Conservation (phyloP, 768 basidiomycete species). For the Tylopilus sp. region DNA sequence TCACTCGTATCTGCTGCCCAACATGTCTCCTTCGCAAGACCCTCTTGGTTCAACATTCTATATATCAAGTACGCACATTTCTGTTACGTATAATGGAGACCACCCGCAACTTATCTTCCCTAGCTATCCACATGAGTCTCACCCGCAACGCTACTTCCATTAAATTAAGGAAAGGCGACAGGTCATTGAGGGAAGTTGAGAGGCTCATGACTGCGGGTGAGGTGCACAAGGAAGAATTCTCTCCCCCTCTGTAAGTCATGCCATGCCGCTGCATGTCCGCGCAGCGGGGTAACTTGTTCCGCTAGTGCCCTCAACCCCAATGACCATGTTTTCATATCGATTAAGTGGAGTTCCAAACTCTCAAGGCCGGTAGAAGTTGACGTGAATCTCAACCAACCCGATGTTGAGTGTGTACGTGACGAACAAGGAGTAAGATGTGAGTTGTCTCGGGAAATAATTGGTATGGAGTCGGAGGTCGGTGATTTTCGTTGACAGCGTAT, state of each 20-base stretch:
- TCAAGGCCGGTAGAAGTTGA: not conserved
- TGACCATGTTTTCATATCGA: not conserved
- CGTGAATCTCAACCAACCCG: slow-evolving; percentile 5
- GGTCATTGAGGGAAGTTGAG: not conserved
- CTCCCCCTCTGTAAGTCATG: slow-evolving; percentile 6
- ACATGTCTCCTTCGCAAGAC: slow-evolving; percentile 1
- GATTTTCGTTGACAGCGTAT: slow-evolving; percentile 1
- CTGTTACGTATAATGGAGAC: not conserved
- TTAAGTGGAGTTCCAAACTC: not conserved
- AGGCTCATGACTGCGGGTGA: not conserved
- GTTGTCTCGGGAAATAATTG: slow-evolving; percentile 2
- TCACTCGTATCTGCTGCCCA: too few species aligned
- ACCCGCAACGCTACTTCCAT: slow-evolving; percentile 5
- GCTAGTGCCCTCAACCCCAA: slow-evolving; percentile 1
- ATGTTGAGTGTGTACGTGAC: not conserved
- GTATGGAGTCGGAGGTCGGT: not conserved
- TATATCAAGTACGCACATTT: slow-evolving; percentile 1
- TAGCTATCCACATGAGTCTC: slow-evolving; percentile 3
- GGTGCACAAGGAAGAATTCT: not conserved
- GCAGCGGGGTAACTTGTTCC: not conserved
- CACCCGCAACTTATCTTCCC: too few species aligned
- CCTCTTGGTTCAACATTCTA: not conserved
- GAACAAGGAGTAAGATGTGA: slow-evolving; percentile 2
- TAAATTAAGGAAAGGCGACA: not conserved
- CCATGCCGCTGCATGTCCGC: not conserved